phyloP scores from a whole-genome alignment of 345 rosid species.

The Atalantia buxifolia region DNA sequence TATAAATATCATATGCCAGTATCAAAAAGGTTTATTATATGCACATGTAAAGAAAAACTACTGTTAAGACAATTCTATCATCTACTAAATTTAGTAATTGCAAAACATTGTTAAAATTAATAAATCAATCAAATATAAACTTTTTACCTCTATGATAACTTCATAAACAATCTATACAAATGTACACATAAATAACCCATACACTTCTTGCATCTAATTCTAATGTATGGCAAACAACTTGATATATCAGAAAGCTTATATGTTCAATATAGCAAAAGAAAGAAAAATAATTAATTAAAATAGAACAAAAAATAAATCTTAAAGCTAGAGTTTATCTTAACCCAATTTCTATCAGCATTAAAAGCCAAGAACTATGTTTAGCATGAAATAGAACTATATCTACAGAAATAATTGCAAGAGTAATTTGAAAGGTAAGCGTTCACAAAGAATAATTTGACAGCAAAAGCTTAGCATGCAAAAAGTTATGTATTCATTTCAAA shows the following conservation, averaged over 20 bases:
- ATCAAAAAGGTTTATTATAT: too few species aligned
- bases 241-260: neutral
- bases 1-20: neutral
- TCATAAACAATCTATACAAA: neutral
- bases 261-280: neutral
- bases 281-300: neutral
- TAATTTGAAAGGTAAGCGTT: neutral
- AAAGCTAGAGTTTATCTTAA: neutral
- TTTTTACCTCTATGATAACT: neutral
- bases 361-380: slow-evolving; percentile 8
- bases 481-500: neutral
- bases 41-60: too few species aligned
- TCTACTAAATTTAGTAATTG: neutral
- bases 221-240: neutral
- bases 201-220: neutral
- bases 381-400: slow-evolving; percentile 29
- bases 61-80: neutral
- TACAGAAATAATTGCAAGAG: neutral
- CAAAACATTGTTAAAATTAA: neutral
- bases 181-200: neutral
- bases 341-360: neutral
- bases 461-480: slow-evolving; percentile 9
- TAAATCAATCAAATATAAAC: neutral
- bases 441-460: neutral
- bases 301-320: neutral